Percentiles rank a stretch among this genome's conserved stretches.
phyloP scores from a whole-genome alignment of 345 rosid genomes.

The Lumnitzera racemosa region DNA sequence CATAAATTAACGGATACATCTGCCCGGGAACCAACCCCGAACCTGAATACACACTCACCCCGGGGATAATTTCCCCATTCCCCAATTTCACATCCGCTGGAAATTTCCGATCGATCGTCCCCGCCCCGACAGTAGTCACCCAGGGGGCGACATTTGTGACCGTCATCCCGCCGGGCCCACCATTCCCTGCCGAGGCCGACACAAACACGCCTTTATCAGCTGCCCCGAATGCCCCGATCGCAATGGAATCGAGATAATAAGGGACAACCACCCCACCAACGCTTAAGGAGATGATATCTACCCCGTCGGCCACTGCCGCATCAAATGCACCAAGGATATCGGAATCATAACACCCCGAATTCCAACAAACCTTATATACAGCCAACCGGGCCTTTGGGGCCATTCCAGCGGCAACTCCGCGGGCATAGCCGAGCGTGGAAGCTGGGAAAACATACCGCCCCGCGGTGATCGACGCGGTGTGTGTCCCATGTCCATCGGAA shows the following conservation, averaged over 20 bases:
- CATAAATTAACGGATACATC: conserved; percentile 70
- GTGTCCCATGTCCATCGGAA: conserved; percentile 90
- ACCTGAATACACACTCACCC: conserved; percentile 69
- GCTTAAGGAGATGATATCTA: conserved; percentile 77
- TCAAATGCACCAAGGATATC: conserved; percentile 89
- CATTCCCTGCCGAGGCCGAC: conserved; percentile 91
- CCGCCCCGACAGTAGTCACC: conserved; percentile 84
- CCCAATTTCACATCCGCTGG: conserved; percentile 81
- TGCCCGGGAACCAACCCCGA: conserved; percentile 37
- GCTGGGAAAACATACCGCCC: conserved; percentile 78
- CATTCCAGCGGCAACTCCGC: conserved; percentile 86
- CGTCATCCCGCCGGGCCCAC: conserved; percentile 79
- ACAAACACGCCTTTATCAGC: conserved; percentile 61
- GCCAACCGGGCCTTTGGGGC: conserved; percentile 91
- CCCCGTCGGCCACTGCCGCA: conserved; percentile 71
- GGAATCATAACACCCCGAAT: conserved; percentile 84
- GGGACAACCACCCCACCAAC: conserved; percentile 93
- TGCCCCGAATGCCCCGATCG: conserved; percentile 81
- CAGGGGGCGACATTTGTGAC: conserved; percentile 87
- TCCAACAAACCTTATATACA: conserved; percentile 93
- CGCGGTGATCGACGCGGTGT: conserved; percentile 80
- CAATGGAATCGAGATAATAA: conserved; percentile 83
- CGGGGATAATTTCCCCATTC: conserved; percentile 46
- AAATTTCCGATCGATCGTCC: conserved; percentile 72
- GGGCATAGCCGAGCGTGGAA: conserved; percentile 71